These are phyloP conservation scores for Iberis amara DNA, from an alignment of 441 rosid species.

Conservation along the genomic window DNA sequence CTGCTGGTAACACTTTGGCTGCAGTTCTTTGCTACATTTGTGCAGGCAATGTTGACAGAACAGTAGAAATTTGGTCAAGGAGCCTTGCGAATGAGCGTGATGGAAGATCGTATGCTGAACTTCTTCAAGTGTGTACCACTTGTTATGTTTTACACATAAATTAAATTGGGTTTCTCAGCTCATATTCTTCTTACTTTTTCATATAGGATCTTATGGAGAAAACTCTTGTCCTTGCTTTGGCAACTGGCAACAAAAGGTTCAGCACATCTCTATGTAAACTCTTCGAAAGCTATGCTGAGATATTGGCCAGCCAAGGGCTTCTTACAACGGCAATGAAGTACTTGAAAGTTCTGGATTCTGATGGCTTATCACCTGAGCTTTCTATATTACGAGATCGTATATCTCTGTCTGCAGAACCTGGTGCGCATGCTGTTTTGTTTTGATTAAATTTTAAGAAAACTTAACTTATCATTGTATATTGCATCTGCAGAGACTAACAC, in stretches of 20 bases:
- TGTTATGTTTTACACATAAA: slow-evolving; percentile 15
- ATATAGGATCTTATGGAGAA: slow-evolving; percentile 98
- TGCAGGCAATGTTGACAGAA: slow-evolving; percentile 92
- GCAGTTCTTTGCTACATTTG: slow-evolving; percentile 96
- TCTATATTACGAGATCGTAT: slow-evolving; percentile 80
- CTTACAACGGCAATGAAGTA: slow-evolving; percentile 60
- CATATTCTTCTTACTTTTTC: slow-evolving; percentile 20
- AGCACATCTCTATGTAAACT: slow-evolving; percentile 95
- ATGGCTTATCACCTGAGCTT: slow-evolving; percentile 86
- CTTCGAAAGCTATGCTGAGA: slow-evolving; percentile 97
- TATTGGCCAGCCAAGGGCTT: slow-evolving; percentile 97
- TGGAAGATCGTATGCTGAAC: slow-evolving; percentile 80
- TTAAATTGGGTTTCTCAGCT: slow-evolving; percentile 6
- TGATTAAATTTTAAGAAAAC: not conserved
- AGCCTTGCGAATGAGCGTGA: slow-evolving; percentile 54
- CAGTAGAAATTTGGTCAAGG: slow-evolving; percentile 98
- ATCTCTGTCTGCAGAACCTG: slow-evolving; percentile 58
- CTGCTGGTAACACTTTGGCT: slow-evolving; percentile 66
- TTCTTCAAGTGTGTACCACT: slow-evolving; percentile 66
- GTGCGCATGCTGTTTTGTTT: slow-evolving; percentile 31
- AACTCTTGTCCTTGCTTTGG: slow-evolving; percentile 95
- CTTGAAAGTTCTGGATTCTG: slow-evolving; percentile 78
- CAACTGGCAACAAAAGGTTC: slow-evolving; percentile 86
- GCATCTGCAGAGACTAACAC: slow-evolving; percentile 53
- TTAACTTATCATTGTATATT: slow-evolving; percentile 28